Percentiles rank a stretch among this genome's conserved stretches.
Conservation (phyloP, 441 rosid genomes). For the Pelargonium fulgidum region DNA sequence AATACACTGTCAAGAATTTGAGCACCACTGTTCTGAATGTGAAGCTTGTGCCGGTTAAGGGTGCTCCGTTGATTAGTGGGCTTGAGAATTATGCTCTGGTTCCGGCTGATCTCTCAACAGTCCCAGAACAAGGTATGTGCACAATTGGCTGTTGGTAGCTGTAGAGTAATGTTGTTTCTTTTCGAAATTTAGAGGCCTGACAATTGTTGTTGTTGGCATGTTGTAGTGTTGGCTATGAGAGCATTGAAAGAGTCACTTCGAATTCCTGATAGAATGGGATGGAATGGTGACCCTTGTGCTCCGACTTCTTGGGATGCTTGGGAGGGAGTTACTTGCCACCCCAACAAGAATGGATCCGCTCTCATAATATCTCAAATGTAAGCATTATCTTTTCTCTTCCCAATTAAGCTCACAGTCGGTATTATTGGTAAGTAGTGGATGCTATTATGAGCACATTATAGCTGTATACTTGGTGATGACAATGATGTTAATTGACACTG, state of each 20-base stretch:
- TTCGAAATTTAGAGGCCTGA: not conserved
- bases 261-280: conserved; percentile 92
- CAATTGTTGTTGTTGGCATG: conserved; percentile 12
- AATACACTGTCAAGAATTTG: conserved; percentile 55
- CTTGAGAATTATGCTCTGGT: conserved; percentile 88
- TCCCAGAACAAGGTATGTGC: conserved; percentile 66
- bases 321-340: conserved; percentile 89
- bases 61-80: conserved; percentile 71
- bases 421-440: too few species aligned
- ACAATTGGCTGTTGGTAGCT: not conserved
- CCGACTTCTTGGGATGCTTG: conserved; percentile 97
- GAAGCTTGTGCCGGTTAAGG: conserved; percentile 46
- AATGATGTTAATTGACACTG: not conserved
- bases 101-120: conserved; percentile 70
- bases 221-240: conserved; percentile 71
- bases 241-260: conserved; percentile 82
- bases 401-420: not conserved
- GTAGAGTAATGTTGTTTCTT: not conserved
- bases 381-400: conserved; percentile 24
- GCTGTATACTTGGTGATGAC: not conserved
- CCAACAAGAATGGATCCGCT: conserved; percentile 51
- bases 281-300: conserved; percentile 99
- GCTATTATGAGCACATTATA: too few species aligned
- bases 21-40: conserved; percentile 49
- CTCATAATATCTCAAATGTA: conserved; percentile 87